phyloP scores from a whole-genome alignment of 2,329 filamentous ascomycete species.

The Neofusicoccum sp. region DNA sequence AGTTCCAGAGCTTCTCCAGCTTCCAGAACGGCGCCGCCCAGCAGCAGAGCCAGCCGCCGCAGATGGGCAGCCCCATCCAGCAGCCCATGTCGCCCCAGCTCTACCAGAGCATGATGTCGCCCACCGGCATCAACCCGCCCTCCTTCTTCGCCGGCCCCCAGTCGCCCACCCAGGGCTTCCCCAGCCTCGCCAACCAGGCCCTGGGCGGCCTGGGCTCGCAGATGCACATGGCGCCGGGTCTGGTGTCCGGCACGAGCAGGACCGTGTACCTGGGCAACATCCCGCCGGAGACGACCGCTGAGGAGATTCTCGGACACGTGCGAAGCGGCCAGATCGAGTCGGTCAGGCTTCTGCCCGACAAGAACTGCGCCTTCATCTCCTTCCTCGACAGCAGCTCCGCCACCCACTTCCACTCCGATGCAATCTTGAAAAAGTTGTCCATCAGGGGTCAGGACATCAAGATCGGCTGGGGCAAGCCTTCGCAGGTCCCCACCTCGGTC shows the following conservation, averaged over 20 bases:
- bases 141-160: slow-evolving; percentile 81
- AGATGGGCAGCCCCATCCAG: slow-evolving; percentile 74
- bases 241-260: slow-evolving; percentile 87
- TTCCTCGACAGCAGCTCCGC: slow-evolving; percentile 97
- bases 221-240: slow-evolving; percentile 74
- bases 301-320: slow-evolving; percentile 95
- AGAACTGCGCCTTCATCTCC: slow-evolving; percentile 99
- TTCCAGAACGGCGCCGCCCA: slow-evolving; percentile 64
- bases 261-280: slow-evolving; percentile 99
- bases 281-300: slow-evolving; percentile 92
- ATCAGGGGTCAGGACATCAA: slow-evolving; percentile 99
- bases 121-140: slow-evolving; percentile 77
- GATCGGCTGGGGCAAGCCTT: slow-evolving; percentile 98
- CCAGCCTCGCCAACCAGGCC: slow-evolving; percentile 62
- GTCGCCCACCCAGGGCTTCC: slow-evolving; percentile 80
- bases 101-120: slow-evolving; percentile 84
- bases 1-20: slow-evolving; percentile 82
- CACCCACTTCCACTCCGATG: slow-evolving; percentile 98
- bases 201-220: slow-evolving; percentile 70
- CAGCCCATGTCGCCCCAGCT: slow-evolving; percentile 74
- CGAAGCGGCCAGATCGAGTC: slow-evolving; percentile 98
- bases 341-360: slow-evolving; percentile 93
- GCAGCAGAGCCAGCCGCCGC: slow-evolving; percentile 62
- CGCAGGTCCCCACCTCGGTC: slow-evolving; percentile 95
- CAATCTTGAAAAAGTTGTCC: slow-evolving; percentile 98